These are phyloP conservation scores for Cnidoscolus chayamansa DNA, from an alignment of 441 rosid species.

Conservation along the genomic window DNA sequence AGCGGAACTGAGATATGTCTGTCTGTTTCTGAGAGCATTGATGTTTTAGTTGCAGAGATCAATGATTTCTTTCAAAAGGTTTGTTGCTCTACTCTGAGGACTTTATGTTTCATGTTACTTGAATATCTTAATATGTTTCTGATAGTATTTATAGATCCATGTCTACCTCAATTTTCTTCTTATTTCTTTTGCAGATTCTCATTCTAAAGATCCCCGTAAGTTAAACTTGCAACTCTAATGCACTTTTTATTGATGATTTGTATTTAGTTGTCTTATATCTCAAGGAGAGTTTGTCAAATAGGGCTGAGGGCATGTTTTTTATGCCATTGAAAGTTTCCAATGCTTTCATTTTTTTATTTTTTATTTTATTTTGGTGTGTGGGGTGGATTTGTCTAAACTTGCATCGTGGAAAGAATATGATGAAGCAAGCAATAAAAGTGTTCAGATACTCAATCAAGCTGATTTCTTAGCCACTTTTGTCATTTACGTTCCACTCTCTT, in stretches of 20 bases:
- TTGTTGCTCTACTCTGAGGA: slow-evolving; percentile 10
- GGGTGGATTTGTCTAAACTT: neutral
- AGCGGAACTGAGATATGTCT: slow-evolving; percentile 77
- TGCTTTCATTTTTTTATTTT: neutral
- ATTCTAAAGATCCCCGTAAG: slow-evolving; percentile 76
- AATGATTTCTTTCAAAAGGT: slow-evolving; percentile 62
- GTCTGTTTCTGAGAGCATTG: slow-evolving; percentile 46
- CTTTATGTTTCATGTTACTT: neutral
- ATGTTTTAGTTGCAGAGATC: slow-evolving; percentile 40
- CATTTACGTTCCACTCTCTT: neutral
- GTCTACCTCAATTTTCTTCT: slow-evolving; percentile 7
- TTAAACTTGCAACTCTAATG: slow-evolving; percentile 24
- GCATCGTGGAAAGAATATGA: neutral
- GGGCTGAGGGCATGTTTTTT: slow-evolving; percentile 1
- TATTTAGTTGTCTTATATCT: neutral
- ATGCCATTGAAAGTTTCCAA: neutral
- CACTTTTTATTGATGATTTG: neutral
- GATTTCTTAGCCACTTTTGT: neutral
- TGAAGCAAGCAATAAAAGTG: slow-evolving; percentile 9
- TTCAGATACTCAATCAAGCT: slow-evolving; percentile 3
- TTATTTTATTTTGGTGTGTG: neutral
- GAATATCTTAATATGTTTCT: neutral
- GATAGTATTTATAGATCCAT: neutral
- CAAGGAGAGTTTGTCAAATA: neutral
- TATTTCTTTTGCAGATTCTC: slow-evolving; percentile 64